Evolutionary conservation across 768 basidiomycete genomes (phyloP), one percentile per base, ranked within the genome.

Genomic region (Strobilomyces confusus): DNA sequence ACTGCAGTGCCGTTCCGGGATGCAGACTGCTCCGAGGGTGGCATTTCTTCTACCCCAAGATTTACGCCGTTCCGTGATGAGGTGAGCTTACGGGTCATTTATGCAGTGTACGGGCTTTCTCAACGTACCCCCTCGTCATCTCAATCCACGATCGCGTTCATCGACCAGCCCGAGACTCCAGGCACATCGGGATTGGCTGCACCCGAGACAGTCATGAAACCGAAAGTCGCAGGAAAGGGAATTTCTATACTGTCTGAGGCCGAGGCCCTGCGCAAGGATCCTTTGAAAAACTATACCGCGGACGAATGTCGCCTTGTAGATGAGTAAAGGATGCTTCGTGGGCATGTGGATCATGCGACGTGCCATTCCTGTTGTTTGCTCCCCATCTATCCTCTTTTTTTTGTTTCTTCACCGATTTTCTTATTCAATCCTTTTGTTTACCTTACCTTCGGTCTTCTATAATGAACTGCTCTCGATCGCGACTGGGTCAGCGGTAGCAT

Each of bases 61-160:
- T 89, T 91, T 61, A 80, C 77, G 42, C 87, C 88, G 14, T 91
- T 86, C 70, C 77, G 79, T 52, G 89, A 91, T 63, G 85, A 87
- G 70, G 86, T 85, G 59, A 70, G 76, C 63, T 59, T 44, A 2
- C 36, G 44, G 57, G 32, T 48, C 49, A 20, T 57, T 58, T 26
- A 13, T 33, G 46, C 22, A 54, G 9, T 49, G 33, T 57, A 22
- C n/a, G n/a, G 12, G 26, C 19, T 23, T 32, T 53, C 54, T 66
- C 52, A 58, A 41, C 41, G 26, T 5, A 17, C 11, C 14, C n/a
- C 41, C n/a, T n/a, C n/a, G n/a, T n/a, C n/a, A 5, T 33, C 29
- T 58, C 1, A 44, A 41, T 38, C 46, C 50, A 29, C 45, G 36
- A 45, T 47, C 36, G 40, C 32, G 23, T 49, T 29, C 37, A 61